These are phyloP conservation scores for Ganoderma boninense DNA, from an alignment of 1,284 basidiomycete species.

Conservation along the genomic window DNA sequence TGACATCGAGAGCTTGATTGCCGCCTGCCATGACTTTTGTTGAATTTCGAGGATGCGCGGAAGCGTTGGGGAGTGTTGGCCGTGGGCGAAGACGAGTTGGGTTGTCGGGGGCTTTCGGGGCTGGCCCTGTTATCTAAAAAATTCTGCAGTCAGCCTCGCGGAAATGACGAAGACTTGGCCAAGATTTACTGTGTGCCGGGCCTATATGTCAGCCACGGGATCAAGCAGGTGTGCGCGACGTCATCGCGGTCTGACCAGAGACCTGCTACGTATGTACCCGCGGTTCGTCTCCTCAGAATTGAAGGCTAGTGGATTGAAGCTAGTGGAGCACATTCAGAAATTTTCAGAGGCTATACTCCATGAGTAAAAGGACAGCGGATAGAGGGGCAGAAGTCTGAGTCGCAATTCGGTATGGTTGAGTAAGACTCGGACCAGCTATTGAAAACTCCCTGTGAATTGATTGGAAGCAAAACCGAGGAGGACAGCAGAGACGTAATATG, in stretches of 20 bases:
- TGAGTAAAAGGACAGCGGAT: background rate
- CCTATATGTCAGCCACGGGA: background rate
- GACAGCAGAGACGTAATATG: too few relatives aligned
- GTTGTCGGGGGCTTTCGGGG: too few relatives aligned
- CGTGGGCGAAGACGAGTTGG: background rate
- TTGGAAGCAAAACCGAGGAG: too few relatives aligned
- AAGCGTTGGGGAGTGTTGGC: background rate
- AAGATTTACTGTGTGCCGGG: background rate
- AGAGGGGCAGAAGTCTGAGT: background rate
- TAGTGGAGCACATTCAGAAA: too few relatives aligned
- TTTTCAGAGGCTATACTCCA: too few relatives aligned
- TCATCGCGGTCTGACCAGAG: background rate
- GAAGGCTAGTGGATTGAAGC: too few relatives aligned
- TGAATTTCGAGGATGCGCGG: background rate
- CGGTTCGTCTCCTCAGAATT: background rate
- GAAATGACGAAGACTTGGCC: background rate
- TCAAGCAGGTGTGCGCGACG: background rate
- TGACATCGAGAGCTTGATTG: conserved; percentile 37
- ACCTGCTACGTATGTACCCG: background rate
- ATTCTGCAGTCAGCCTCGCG: background rate
- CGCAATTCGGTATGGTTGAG: too few relatives aligned
- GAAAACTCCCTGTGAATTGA: too few relatives aligned
- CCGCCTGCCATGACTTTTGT: conserved; percentile 24
- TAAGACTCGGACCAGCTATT: too few relatives aligned
- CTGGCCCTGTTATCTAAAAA: background rate